A percentile compares a stretch with the other conserved stretches of the same genome.
These are phyloP conservation scores for Lepidium sativum DNA, from an alignment of 345 rosid species.

Conservation along the genomic window DNA sequence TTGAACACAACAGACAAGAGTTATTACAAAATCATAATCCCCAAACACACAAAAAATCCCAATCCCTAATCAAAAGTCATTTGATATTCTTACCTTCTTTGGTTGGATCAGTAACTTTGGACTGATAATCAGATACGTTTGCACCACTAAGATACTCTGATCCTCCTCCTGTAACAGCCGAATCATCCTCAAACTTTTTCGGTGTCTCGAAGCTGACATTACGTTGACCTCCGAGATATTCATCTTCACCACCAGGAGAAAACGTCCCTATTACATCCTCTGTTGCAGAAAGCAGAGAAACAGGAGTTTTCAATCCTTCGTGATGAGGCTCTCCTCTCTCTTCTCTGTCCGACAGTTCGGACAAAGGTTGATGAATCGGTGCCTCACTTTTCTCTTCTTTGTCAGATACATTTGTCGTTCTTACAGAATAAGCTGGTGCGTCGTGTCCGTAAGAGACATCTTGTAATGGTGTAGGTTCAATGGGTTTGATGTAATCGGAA, in stretches of 20 bases:
- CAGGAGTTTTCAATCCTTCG: conserved; percentile 19
- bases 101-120: conserved; percentile 41
- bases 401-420: neutral
- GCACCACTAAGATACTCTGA: conserved; percentile 8
- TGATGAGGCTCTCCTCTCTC: conserved; percentile 23
- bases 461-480: conserved; percentile 3
- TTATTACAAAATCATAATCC: neutral
- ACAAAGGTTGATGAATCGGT: neutral
- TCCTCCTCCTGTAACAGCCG: conserved; percentile 31
- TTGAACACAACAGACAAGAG: neutral
- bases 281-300: neutral
- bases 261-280: neutral
- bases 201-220: conserved; percentile 32
- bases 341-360: neutral
- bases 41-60: neutral
- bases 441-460: neutral
- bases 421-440: neutral
- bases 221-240: conserved; percentile 16
- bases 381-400: neutral
- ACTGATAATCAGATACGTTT: conserved; percentile 33
- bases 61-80: neutral
- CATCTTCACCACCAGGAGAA: conserved; percentile 22
- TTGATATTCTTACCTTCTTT: conserved; percentile 29
- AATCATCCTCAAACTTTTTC: conserved; percentile 38
- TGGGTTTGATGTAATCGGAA: neutral